Evolutionary conservation across 1,139 yeast genomes (phyloP).

Genomic region (Williopsis jadinii): DNA sequence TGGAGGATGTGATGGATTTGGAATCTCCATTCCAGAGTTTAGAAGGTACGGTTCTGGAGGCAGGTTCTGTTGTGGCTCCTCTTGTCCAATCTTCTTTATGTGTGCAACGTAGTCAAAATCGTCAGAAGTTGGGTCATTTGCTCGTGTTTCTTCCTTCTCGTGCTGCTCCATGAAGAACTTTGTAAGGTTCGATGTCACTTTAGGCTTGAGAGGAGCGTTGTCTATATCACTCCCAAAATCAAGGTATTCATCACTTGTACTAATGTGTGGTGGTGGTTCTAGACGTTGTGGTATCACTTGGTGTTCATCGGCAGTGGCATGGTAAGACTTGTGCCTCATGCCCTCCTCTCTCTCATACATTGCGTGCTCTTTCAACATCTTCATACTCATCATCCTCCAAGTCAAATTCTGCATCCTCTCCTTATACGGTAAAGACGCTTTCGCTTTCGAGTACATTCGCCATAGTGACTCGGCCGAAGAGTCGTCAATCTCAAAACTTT

Average conservation of each 20-base stretch:
- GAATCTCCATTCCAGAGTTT: constrained; percentile 10
- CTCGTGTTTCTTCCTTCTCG: constrained; percentile 2
- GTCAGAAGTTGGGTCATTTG: constrained; percentile 37
- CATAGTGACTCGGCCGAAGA: constrained; percentile 52
- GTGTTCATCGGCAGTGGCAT: too few relatives aligned
- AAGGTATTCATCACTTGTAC: constrained; percentile 15
- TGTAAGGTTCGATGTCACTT: constrained; percentile 18
- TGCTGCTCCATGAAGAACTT: constrained; percentile 15
- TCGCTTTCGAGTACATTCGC: constrained; percentile 75
- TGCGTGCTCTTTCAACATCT: constrained; percentile 25
- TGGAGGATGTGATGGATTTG: constrained; percentile 9
- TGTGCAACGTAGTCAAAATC: constrained; percentile 67
- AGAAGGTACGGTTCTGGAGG: constrained; percentile 1
- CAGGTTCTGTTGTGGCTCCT: constrained; percentile 17
- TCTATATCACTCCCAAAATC: constrained; percentile 10
- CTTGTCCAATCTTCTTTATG: constrained; percentile 49
- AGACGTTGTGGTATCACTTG: too few relatives aligned
- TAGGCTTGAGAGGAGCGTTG: constrained; percentile 6
- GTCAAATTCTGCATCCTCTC: constrained; percentile 75
- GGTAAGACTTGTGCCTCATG: background rate
- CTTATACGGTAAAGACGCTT: constrained; percentile 69
- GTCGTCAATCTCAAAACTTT: constrained; percentile 1
- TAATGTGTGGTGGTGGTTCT: too few relatives aligned
- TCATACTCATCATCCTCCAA: constrained; percentile 78
- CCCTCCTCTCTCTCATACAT: background rate